Conservation (phyloP, 1,284 basidiomycete species). For the Mycosarcoma maydis region DNA sequence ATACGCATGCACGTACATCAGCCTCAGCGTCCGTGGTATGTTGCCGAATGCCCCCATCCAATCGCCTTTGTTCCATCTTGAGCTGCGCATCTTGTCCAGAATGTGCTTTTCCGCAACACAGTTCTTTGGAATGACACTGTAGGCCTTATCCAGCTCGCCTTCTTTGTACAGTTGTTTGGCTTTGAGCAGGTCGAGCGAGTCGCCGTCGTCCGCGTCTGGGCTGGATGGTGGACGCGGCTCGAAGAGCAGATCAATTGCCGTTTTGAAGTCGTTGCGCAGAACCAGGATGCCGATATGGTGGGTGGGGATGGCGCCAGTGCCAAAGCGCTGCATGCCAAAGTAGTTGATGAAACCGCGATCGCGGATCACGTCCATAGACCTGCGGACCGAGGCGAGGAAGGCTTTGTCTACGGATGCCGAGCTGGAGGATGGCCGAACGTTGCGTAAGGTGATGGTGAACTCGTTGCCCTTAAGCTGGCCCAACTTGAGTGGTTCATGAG, state of each 20-base stretch:
- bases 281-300: conserved; percentile 91
- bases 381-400: conserved; percentile 72
- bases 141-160: conserved; percentile 71
- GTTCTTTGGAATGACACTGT: conserved; percentile 85
- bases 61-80: conserved; percentile 44
- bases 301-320: conserved; percentile 93
- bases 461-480: conserved; percentile 96
- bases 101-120: conserved; percentile 92
- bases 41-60: conserved; percentile 49
- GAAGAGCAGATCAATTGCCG: conserved; percentile 55
- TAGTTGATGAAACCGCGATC: conserved; percentile 95
- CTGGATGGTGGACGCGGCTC: conserved; percentile 19
- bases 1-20: conserved; percentile 99
- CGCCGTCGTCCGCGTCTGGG: conserved; percentile 32
- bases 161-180: conserved; percentile 43
- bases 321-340: conserved; percentile 99
- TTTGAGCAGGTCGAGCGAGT: conserved; percentile 29
- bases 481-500: conserved; percentile 81
- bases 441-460: conserved; percentile 93
- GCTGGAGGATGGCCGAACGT: conserved; percentile 55
- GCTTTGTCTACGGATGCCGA: not conserved
- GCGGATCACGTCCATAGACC: conserved; percentile 82
- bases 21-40: conserved; percentile 75
- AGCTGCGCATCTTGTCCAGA: conserved; percentile 80
- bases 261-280: conserved; percentile 78